phyloP scores from a whole-genome alignment of 176 grass and related monocot species.

The Raddia guianensis region DNA sequence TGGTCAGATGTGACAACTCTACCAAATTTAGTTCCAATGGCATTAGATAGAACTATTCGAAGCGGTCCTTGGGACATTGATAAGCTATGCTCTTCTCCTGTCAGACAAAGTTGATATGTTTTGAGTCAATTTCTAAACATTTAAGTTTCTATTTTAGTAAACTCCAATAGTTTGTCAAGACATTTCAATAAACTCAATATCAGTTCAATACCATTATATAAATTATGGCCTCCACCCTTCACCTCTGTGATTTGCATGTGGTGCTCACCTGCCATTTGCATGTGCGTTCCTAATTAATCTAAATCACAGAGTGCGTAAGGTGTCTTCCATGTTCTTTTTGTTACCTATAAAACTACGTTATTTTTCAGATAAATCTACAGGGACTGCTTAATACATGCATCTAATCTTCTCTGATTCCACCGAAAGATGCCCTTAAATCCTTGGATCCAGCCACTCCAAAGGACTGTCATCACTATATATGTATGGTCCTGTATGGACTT shows the following conservation, averaged over 20 bases:
- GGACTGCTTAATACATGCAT: background rate
- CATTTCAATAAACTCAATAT: background rate
- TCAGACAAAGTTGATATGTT: constrained; percentile 28
- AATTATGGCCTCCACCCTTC: background rate
- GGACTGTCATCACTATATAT: background rate
- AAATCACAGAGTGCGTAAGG: background rate
- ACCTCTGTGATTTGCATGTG: too few species aligned
- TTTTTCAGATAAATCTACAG: background rate
- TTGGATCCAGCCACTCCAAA: background rate
- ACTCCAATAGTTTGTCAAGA: constrained; percentile 10
- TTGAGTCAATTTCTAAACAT: constrained; percentile 5
- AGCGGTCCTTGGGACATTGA: background rate
- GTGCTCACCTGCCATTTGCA: too few species aligned
- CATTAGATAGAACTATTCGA: constrained; percentile 14
- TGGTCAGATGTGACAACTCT: background rate
- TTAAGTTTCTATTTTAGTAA: background rate
- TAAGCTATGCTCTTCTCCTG: background rate
- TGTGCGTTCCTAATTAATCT: background rate
- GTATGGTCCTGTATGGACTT: too few species aligned
- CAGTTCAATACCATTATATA: constrained; percentile 13
- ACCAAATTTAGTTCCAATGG: background rate
- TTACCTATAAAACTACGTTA: background rate
- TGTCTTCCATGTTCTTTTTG: background rate
- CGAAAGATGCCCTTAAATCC: background rate
- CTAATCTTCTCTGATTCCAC: background rate